Base-by-base conservation (phyloP, 805 yeast species). In the Lipomyces sp. region DNA sequence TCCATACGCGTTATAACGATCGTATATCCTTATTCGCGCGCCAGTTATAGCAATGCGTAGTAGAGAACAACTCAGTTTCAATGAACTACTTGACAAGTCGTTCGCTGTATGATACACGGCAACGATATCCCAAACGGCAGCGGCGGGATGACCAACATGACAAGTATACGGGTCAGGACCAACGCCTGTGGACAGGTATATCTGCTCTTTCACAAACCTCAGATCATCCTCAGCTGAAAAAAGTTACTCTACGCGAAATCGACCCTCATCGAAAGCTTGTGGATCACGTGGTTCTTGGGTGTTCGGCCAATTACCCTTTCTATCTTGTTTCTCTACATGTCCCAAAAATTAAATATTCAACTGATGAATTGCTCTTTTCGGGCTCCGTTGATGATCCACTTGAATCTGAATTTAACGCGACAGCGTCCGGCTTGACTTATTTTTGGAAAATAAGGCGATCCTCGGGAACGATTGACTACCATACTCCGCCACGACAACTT, bases 221-320 rank as follows among this genome's bases (percentile, higher is more conserved):
- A n/a, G 48, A 42, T 24, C 24, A 24, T 42, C 57, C 62, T 10
- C 51, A 35, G 15, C 59, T 57, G n/a, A 60, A 61, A 1, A 8
- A 11, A 18, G 37, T 59, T 29, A 34, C 34, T 3, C 62, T 66
- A 15, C 11, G 53, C 18, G 56, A 39, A 3, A 30, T 66, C 29
- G 70, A 67, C 58, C 62, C 66, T 29, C 54, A 35, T 10, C 18
- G 61, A 11, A 35, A 34, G 7, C 57, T 67, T 13, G 32, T 33
- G 29, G 63, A 53, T 10, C 68, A 64, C 53, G 61, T 67, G 18
- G 51, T 67, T 8, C 60, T 64, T 4, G 70, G 70, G 15, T 62
- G 69, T 33, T 62, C 60, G 8, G 54, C 66, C 29, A n/a, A 54
- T 1, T 57, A 15, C 32, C 68, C 67, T 8, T 64, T 59, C 33